A percentile compares a stretch with the other conserved stretches of the same genome.
Conservation (phyloP, 495 filamentous ascomycete genomes). For the Penicillium salamii region DNA sequence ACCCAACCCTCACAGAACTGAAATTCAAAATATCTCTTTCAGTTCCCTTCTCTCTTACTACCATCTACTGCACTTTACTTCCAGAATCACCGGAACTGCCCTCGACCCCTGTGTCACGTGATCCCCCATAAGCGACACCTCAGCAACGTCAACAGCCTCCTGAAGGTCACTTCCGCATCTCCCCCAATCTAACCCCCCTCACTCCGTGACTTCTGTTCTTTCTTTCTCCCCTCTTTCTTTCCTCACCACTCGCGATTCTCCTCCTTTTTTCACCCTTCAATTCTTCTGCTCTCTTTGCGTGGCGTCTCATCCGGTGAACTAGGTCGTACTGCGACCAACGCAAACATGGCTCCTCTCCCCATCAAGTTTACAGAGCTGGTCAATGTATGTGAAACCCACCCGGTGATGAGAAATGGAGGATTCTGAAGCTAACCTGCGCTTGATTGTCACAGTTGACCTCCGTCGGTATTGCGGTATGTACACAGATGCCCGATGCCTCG, state of each 20-base stretch:
- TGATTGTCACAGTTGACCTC: constrained; percentile 60
- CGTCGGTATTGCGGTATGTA: constrained; percentile 76
- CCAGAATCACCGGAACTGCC: neutral
- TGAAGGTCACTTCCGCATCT: constrained; percentile 42
- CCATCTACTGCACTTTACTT: too few relatives aligned
- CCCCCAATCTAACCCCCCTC: constrained; percentile 22
- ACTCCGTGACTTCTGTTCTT: constrained; percentile 14
- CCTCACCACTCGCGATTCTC: constrained; percentile 14
- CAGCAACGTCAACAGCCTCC: constrained; percentile 45
- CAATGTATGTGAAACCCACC: constrained; percentile 56
- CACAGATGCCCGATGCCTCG: constrained; percentile 9
- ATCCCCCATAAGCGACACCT: constrained; percentile 46
- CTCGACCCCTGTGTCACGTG: constrained; percentile 35
- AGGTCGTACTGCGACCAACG: constrained; percentile 48
- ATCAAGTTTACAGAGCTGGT: constrained; percentile 95
- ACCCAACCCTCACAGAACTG: too few relatives aligned
- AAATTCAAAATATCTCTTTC: neutral
- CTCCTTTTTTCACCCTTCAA: constrained; percentile 20
- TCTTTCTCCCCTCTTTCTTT: constrained; percentile 13
- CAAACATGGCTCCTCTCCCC: constrained; percentile 74
- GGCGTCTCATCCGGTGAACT: constrained; percentile 49
- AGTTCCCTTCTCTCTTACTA: neutral
- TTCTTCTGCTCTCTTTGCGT: constrained; percentile 36
- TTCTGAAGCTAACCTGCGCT: constrained; percentile 19
- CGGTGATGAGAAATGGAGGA: constrained; percentile 1